These are phyloP conservation scores for Anthoceros angustus DNA, from an alignment of 225 moss, liverwort and hornwort genomes.

Conservation along the genomic window DNA sequence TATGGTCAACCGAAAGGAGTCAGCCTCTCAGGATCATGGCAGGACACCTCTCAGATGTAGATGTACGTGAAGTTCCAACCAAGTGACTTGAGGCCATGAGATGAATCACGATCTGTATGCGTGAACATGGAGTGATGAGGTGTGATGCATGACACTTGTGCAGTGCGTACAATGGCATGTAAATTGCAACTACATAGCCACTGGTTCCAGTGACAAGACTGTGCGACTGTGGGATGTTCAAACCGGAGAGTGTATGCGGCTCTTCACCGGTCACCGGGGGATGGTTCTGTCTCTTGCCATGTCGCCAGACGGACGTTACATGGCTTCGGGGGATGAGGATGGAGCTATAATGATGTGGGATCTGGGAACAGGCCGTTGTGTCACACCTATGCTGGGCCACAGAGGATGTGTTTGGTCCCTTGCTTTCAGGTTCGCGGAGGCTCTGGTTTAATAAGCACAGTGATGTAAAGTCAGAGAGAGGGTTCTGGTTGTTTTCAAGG, in stretches of 20 bases:
- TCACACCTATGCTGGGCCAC: conserved; percentile 89
- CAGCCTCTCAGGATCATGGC: conserved; percentile 91
- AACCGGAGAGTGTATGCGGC: conserved; percentile 91
- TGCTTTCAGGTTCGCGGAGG: conserved; percentile 39
- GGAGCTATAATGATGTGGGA: conserved; percentile 99
- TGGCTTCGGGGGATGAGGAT: conserved; percentile 97
- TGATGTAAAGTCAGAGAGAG: too few species aligned
- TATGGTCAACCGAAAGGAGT: conserved; percentile 91
- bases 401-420: conserved; percentile 90
- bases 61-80: conserved; percentile 22
- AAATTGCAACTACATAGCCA: conserved; percentile 96
- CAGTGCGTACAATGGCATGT: conserved; percentile 99
- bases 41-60: conserved; percentile 96
- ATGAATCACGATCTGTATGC: too few species aligned
- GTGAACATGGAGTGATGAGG: too few species aligned
- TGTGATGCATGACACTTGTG: neutral
- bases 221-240: conserved; percentile 98
- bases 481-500: neutral
- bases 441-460: neutral
- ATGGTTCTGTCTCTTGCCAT: conserved; percentile 90
- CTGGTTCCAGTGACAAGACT: conserved; percentile 93
- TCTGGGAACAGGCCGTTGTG: conserved; percentile 85
- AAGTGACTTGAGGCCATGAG: neutral
- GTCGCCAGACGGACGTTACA: conserved; percentile 98
- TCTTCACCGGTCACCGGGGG: conserved; percentile 96